These are phyloP conservation scores for Capsicum rhomboideum DNA, from an alignment of 257 asterid genomes.

Conservation along the genomic window DNA sequence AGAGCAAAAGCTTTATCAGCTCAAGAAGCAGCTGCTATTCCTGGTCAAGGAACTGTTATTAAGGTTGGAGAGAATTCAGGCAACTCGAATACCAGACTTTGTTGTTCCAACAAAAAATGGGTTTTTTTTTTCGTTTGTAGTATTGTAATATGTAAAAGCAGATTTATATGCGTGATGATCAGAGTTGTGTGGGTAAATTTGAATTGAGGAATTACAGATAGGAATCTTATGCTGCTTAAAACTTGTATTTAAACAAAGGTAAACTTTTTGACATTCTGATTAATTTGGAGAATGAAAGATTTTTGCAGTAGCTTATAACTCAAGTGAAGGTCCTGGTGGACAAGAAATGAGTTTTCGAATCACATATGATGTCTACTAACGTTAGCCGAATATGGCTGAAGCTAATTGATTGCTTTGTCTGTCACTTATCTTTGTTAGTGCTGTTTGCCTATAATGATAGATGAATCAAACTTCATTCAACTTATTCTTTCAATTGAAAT, in stretches of 20 bases:
- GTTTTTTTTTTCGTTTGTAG: background rate
- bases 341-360: background rate
- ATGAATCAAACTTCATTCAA: too few species aligned
- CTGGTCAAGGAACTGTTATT: slow-evolving; percentile 33
- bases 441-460: too few species aligned
- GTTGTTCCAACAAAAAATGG: slow-evolving; percentile 22
- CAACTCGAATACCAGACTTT: slow-evolving; percentile 12
- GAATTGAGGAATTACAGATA: background rate
- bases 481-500: too few species aligned
- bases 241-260: background rate
- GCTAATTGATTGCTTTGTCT: background rate
- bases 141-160: background rate
- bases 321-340: background rate
- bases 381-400: background rate
- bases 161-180: background rate
- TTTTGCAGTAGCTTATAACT: background rate
- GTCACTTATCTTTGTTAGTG: too few species aligned
- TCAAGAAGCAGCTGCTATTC: slow-evolving; percentile 32
- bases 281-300: background rate
- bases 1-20: slow-evolving; percentile 40
- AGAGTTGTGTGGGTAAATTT: background rate
- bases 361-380: background rate
- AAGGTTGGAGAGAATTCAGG: slow-evolving; percentile 27
- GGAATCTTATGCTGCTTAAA: background rate
- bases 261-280: background rate